Evolutionary conservation across 805 yeast species (phyloP).

Genomic region (Candida endomychidarum): DNA sequence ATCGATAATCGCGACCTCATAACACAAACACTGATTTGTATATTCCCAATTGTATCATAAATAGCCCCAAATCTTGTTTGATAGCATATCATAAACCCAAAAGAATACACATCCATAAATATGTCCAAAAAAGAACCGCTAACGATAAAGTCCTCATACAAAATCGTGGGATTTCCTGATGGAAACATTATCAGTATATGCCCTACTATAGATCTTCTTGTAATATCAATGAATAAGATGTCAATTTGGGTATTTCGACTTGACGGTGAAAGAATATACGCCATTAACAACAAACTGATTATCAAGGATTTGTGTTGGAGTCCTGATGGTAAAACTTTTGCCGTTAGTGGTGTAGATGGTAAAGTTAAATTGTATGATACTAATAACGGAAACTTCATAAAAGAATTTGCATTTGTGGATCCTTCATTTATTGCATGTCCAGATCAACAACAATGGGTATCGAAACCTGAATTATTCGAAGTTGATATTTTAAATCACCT

Average conservation of each 20-base stretch:
- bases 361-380: conserved; percentile 45
- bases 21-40: too few species aligned
- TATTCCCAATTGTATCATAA: too few species aligned
- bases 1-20: too few species aligned
- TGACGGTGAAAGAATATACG: conserved; percentile 54
- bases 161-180: conserved; percentile 30
- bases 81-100: too few species aligned
- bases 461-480: conserved; percentile 11
- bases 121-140: background rate
- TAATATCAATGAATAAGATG: conserved; percentile 49
- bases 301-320: conserved; percentile 33
- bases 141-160: conserved; percentile 4
- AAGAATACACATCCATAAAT: background rate
- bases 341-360: conserved; percentile 46
- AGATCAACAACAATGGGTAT: background rate
- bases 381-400: conserved; percentile 37
- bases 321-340: conserved; percentile 41
- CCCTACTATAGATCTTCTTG: conserved; percentile 54
- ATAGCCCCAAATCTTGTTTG: too few species aligned
- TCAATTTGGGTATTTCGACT: conserved; percentile 53
- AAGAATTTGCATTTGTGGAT: conserved; percentile 18
- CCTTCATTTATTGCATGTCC: conserved; percentile 10
- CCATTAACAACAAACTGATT: conserved; percentile 37
- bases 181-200: conserved; percentile 46
- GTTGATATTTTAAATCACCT: conserved; percentile 12